A percentile compares a stretch with the other conserved stretches of the same genome.
Evolutionary conservation across 2,329 filamentous ascomycete genomes (phyloP).

Genomic region (Beauveria pseudobassiana): DNA sequence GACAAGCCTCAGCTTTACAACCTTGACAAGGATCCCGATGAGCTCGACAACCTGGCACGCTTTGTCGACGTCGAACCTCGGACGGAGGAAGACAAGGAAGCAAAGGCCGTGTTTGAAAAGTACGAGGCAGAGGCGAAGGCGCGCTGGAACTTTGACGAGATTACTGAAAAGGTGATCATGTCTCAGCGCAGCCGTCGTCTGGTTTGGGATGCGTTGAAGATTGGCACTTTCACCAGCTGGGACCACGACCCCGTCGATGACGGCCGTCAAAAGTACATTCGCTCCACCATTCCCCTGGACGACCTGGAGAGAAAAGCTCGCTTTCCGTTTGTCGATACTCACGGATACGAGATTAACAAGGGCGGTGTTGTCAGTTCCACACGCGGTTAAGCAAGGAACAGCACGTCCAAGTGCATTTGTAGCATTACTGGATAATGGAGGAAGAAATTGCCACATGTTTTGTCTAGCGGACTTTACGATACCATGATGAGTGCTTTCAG

Average conservation of each 20-base stretch:
- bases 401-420: background rate
- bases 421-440: background rate
- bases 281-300: slow-evolving; percentile 72
- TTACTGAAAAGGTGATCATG: slow-evolving; percentile 64
- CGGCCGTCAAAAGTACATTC: slow-evolving; percentile 70
- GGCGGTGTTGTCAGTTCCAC: slow-evolving; percentile 27
- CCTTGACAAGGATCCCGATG: slow-evolving; percentile 64
- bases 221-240: slow-evolving; percentile 74
- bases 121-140: slow-evolving; percentile 67
- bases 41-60: slow-evolving; percentile 65
- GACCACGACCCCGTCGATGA: slow-evolving; percentile 73
- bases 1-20: slow-evolving; percentile 84
- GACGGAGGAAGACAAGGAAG: slow-evolving; percentile 37
- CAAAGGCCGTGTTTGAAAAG: slow-evolving; percentile 46
- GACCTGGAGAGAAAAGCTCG: slow-evolving; percentile 71
- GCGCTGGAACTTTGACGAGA: slow-evolving; percentile 75
- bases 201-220: slow-evolving; percentile 71
- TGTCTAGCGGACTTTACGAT: slow-evolving; percentile 6
- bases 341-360: slow-evolving; percentile 40
- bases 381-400: slow-evolving; percentile 16
- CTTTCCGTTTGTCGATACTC: slow-evolving; percentile 57
- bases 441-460: background rate
- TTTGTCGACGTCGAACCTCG: slow-evolving; percentile 32
- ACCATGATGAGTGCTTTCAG: background rate
- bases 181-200: slow-evolving; percentile 74